phyloP scores from a whole-genome alignment of 2,329 filamentous ascomycete species.

The Cryphonectria radicalis region DNA sequence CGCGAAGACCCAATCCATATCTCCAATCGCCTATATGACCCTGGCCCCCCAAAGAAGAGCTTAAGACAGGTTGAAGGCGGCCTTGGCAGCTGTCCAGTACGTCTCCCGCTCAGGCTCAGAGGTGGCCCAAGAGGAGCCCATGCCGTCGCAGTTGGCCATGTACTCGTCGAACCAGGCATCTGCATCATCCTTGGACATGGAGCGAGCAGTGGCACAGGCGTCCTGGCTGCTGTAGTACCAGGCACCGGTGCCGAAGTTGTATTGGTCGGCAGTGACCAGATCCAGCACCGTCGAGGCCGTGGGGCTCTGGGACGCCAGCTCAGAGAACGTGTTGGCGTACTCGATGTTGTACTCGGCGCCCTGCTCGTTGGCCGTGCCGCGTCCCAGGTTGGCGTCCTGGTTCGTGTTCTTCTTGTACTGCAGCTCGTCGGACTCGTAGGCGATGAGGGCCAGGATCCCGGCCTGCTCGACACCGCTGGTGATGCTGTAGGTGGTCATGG shows the following conservation, averaged over 20 bases:
- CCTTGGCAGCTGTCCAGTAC: constrained; percentile 53
- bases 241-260: constrained; percentile 57
- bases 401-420: constrained; percentile 71
- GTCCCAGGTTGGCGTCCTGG: constrained; percentile 52
- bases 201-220: constrained; percentile 37
- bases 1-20: not conserved
- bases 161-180: constrained; percentile 49
- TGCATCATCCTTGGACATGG: constrained; percentile 36
- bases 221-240: constrained; percentile 58
- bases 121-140: constrained; percentile 29
- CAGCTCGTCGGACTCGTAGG: constrained; percentile 72
- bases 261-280: constrained; percentile 51
- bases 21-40: not conserved
- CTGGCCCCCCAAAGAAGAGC: not conserved
- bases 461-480: constrained; percentile 64
- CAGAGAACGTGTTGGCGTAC: constrained; percentile 52
- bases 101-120: constrained; percentile 39
- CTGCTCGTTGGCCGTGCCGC: constrained; percentile 58
- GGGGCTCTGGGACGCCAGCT: constrained; percentile 38
- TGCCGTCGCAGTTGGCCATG: constrained; percentile 51
- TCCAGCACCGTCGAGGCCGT: constrained; percentile 46
- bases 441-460: constrained; percentile 71
- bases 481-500: constrained; percentile 63
- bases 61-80: constrained; percentile 42
- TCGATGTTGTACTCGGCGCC: constrained; percentile 47